phyloP scores from a whole-genome alignment of 2,329 filamentous ascomycete species.

The Colletotrichum theobromicola region DNA sequence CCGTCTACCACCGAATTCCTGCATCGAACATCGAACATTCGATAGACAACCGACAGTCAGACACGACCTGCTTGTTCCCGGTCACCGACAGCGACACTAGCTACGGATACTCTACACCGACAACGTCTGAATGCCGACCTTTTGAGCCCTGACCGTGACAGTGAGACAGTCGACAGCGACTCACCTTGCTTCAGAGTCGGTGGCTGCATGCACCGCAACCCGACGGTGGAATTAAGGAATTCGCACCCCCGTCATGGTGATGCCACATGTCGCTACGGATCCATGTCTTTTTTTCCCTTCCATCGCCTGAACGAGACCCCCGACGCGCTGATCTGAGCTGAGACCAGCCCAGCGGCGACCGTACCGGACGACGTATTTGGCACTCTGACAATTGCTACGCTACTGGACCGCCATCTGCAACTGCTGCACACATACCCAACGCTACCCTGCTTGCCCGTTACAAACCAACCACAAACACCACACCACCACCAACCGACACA shows the following conservation, averaged over 20 bases:
- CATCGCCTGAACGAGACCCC: not conserved
- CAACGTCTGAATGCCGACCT: not conserved
- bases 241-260: constrained; percentile 20
- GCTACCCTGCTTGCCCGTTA: not conserved
- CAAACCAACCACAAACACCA: constrained; percentile 5
- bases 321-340: not conserved
- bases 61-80: not conserved
- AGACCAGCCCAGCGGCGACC: not conserved
- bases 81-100: not conserved
- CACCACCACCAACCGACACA: not conserved
- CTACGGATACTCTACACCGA: no score
- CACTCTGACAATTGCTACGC: not conserved
- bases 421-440: constrained; percentile 5
- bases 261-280: constrained; percentile 17
- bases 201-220: not conserved
- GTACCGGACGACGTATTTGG: not conserved
- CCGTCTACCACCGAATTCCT: not conserved
- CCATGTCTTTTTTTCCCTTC: constrained; percentile 5
- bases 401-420: not conserved
- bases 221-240: constrained; percentile 9
- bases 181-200: not conserved
- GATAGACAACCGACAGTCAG: not conserved
- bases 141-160: not conserved
- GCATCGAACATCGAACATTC: not conserved
- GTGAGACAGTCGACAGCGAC: not conserved